Evolutionary conservation across 2,329 filamentous ascomycete genomes (phyloP), one percentile per base, ranked within the genome.

Genomic region (Karstenula rhodostoma): DNA sequence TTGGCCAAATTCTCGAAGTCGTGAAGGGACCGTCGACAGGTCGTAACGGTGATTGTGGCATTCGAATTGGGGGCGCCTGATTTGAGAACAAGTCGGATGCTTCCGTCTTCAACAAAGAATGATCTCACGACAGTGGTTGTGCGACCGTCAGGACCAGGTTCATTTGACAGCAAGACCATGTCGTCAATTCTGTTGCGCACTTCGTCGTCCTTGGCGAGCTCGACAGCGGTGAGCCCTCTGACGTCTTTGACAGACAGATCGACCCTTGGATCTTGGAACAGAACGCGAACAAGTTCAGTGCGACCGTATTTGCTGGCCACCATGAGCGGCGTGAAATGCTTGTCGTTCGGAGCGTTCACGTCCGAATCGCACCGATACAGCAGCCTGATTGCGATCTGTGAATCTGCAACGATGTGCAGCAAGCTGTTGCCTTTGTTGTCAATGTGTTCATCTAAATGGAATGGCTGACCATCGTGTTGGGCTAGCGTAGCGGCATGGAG

Each of bases 271-370:
- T 99, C 95, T 44, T 90, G 86, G 76, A 96, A 98, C 6, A 99
- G 84, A 10, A 90, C 89, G 60, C 94, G 86, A 19, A 99, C 94
- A 83, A 97, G 92, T 70, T 98, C 95, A 56, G 96, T 90, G 63
- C 95, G 88, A 35, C 95, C 95, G 73, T 98, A 99, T 77, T 99
- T 99, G 85, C 94, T 98, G 8, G 94, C 94, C 63, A 99, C 91
- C 95, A 99, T 99, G 58, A 99, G 83, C 1, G 95, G 90, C 0
- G 96, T 99, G 73, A 99, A 98, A 50, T 88, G 90, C 80, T 93
- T 97, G 69, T 98, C 94, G 73, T 99, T 99, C 9, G 90, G 91
- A 9, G 94, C 94, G 78, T 99, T 99, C 57, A 94, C 92, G 73
- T 99, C 93, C n/a, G 93, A 90, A 68, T 99, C 95, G 78, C 94